phyloP scores from a whole-genome alignment of 257 asterid species.

The Solanum rostratum region DNA sequence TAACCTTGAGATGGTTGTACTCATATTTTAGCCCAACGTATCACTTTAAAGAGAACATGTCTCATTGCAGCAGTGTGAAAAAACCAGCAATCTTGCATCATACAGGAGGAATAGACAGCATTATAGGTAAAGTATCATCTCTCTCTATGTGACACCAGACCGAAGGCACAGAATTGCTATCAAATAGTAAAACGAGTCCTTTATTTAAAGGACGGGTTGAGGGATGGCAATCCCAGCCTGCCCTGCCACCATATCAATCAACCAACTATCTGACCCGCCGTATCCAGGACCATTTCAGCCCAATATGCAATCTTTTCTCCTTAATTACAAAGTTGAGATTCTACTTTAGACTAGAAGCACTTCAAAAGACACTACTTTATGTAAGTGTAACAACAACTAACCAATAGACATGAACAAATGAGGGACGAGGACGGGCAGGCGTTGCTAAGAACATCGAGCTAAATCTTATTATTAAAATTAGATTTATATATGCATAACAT shows the following conservation, averaged over 20 bases:
- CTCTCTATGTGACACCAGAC: background rate
- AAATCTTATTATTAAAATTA: background rate
- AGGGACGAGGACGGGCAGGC: background rate
- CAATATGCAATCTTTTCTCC: background rate
- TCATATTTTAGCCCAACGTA: background rate
- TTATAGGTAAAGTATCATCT: background rate
- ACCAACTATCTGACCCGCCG: background rate
- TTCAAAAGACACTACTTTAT: background rate
- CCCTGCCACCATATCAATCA: background rate
- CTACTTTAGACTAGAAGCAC: background rate
- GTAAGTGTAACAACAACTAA: background rate
- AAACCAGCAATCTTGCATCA: background rate
- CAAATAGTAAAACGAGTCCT: background rate
- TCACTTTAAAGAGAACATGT: background rate
- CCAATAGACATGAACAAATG: background rate
- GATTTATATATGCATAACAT: background rate
- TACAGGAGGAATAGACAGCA: background rate
- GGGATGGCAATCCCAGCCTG: background rate
- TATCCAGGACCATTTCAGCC: background rate
- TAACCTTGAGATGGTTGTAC: background rate
- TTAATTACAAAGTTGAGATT: background rate
- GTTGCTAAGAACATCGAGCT: background rate
- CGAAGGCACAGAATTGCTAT: background rate
- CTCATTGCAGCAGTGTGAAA: background rate
- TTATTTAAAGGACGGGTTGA: background rate